These are phyloP conservation scores for Omphalotus guepiniiformis DNA, from an alignment of 768 basidiomycete genomes.

Conservation along the genomic window DNA sequence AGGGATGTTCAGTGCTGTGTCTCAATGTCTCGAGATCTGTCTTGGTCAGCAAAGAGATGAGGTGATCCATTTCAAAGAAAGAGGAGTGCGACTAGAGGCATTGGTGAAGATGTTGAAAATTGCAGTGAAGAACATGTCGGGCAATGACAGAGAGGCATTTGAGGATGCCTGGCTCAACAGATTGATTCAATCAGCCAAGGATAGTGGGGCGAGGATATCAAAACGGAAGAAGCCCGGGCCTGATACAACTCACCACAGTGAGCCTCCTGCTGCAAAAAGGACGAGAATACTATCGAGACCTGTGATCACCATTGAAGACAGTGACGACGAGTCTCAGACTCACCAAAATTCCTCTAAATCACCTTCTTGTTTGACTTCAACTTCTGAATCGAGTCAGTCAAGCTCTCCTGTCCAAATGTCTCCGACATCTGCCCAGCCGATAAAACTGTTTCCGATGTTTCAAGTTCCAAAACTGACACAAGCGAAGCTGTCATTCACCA, in stretches of 20 bases:
- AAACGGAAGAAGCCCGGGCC: conserved; percentile 1
- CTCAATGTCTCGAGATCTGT: conserved; percentile 1
- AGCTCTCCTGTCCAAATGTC: too few species aligned
- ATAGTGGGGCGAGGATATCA: neutral
- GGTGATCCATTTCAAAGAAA: neutral
- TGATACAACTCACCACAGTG: neutral
- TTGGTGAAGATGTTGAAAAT: conserved; percentile 3
- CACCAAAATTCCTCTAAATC: neutral
- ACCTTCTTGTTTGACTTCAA: neutral
- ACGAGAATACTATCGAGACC: neutral
- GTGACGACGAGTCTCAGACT: neutral
- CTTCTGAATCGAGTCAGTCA: neutral
- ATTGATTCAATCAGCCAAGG: conserved; percentile 1
- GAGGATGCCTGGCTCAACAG: conserved; percentile 8
- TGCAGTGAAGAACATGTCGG: conserved; percentile 8
- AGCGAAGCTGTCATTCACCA: neutral
- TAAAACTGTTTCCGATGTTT: too few species aligned
- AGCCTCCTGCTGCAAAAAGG: neutral
- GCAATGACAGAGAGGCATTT: conserved; percentile 1
- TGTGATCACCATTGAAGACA: neutral
- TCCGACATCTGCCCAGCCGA: too few species aligned
- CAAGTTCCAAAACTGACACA: conserved; percentile 1
- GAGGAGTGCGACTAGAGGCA: neutral
- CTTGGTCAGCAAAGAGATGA: conserved; percentile 1
- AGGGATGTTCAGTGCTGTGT: conserved; percentile 1